These are phyloP conservation scores for Pseudocercospora crystallina DNA, from an alignment of 2,329 filamentous ascomycete species.

Conservation along the genomic window DNA sequence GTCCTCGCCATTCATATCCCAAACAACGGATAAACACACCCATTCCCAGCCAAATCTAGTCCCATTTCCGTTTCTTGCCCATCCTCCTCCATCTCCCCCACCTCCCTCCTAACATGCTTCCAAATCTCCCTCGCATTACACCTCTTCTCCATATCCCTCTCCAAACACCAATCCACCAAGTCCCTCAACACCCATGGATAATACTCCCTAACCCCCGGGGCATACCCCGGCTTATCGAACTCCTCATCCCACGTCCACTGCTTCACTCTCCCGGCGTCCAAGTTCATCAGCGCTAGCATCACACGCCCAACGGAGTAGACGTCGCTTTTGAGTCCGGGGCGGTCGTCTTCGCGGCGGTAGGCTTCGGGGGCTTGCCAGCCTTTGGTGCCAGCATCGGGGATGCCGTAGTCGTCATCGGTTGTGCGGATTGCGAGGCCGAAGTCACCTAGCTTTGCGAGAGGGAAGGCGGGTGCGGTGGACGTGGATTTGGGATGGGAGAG, in stretches of 20 bases:
- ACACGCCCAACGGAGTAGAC: constrained; percentile 7
- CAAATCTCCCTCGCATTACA: not conserved
- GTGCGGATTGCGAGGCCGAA: constrained; percentile 3
- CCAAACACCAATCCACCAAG: not conserved
- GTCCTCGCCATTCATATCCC: no score
- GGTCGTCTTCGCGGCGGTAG: not conserved
- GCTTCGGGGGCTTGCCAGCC: constrained; percentile 10
- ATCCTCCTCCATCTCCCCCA: not conserved
- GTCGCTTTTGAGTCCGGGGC: not conserved
- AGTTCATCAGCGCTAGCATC: constrained; percentile 9
- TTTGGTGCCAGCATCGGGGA: not conserved
- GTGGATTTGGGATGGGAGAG: not conserved
- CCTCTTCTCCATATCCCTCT: not conserved
- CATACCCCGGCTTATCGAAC: not conserved
- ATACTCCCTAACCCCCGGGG: not conserved
- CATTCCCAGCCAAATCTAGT: no score
- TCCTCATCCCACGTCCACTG: not conserved
- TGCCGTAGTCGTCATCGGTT: not conserved
- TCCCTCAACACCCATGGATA: not conserved
- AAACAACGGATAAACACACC: no score
- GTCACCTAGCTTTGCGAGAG: constrained; percentile 10
- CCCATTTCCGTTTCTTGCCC: no score
- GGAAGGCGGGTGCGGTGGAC: constrained; percentile 1
- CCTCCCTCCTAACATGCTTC: not conserved
- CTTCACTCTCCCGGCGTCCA: not conserved